These are phyloP conservation scores for Ceratocystiopsis brevicomis DNA, from an alignment of 2,329 filamentous ascomycete species.

Conservation along the genomic window DNA sequence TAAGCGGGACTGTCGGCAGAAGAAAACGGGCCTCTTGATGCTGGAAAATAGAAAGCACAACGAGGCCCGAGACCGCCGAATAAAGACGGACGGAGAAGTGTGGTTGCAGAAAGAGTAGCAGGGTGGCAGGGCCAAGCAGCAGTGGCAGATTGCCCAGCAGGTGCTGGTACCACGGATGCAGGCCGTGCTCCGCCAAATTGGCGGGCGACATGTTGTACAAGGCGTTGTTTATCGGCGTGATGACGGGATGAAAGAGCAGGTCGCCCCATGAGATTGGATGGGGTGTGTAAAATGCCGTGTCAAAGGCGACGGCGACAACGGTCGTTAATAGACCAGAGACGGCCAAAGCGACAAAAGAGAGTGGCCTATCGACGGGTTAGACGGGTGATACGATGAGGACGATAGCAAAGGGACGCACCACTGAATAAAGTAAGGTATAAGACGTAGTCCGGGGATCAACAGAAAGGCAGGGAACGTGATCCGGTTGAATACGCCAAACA, in stretches of 20 bases:
- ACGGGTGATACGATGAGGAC: not conserved
- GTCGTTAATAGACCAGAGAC: conserved; percentile 48
- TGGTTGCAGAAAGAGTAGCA: conserved; percentile 39
- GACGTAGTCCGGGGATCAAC: conserved; percentile 59
- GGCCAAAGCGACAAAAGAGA: conserved; percentile 43
- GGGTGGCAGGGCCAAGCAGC: conserved; percentile 49
- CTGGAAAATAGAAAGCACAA: conserved; percentile 53
- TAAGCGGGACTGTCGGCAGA: conserved; percentile 55
- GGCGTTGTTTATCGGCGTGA: conserved; percentile 64
- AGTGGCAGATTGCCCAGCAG: conserved; percentile 51
- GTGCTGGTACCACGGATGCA: conserved; percentile 67
- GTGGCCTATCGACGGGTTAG: conserved; percentile 23
- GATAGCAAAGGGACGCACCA: conserved; percentile 36
- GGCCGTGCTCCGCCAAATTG: conserved; percentile 56
- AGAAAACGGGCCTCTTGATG: conserved; percentile 70
- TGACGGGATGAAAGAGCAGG: conserved; percentile 43
- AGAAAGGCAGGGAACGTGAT: conserved; percentile 95
- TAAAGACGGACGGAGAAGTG: conserved; percentile 43
- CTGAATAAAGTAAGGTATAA: conserved; percentile 69
- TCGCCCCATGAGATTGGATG: conserved; percentile 45
- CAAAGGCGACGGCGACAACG: conserved; percentile 55
- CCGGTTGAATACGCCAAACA: conserved; percentile 85
- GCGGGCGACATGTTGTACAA: conserved; percentile 50
- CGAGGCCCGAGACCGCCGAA: conserved; percentile 54
- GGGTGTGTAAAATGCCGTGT: conserved; percentile 66